phyloP scores from a whole-genome alignment of 768 basidiomycete genomes.

The Naematelia encephala region DNA sequence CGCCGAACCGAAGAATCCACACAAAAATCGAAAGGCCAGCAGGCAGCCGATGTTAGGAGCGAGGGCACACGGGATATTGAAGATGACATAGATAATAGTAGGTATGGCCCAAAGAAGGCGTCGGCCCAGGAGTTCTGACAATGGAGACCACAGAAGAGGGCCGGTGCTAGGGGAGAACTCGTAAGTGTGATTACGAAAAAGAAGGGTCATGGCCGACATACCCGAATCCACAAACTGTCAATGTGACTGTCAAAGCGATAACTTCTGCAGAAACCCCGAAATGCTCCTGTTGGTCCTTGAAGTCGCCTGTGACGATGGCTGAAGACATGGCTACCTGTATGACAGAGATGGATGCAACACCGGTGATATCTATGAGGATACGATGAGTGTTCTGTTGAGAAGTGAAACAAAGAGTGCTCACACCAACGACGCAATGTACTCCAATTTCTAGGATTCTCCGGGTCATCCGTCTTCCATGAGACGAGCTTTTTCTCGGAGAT shows the following conservation, averaged over 20 bases:
- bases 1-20: constrained; percentile 42
- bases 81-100: constrained; percentile 41
- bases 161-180: constrained; percentile 26
- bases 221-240: constrained; percentile 35
- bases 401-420: constrained; percentile 5
- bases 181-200: not conserved
- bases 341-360: constrained; percentile 19
- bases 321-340: constrained; percentile 30
- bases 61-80: constrained; percentile 49
- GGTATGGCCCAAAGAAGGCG: constrained; percentile 36
- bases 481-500: constrained; percentile 28
- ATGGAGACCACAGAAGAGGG: constrained; percentile 47
- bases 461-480: constrained; percentile 24
- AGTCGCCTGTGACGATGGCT: constrained; percentile 32
- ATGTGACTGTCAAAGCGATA: constrained; percentile 25
- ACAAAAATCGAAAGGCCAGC: constrained; percentile 44
- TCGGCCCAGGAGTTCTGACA: constrained; percentile 45
- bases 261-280: constrained; percentile 31
- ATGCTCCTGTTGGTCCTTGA: constrained; percentile 22
- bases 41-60: constrained; percentile 41
- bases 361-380: constrained; percentile 22
- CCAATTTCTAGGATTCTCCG: constrained; percentile 34
- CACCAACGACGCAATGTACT: constrained; percentile 20
- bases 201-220: constrained; percentile 4
- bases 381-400: not conserved